Evolutionary conservation across 371 early-diverging fungal genomes (phyloP).

Genomic region (Apophysomyces variabilis): DNA sequence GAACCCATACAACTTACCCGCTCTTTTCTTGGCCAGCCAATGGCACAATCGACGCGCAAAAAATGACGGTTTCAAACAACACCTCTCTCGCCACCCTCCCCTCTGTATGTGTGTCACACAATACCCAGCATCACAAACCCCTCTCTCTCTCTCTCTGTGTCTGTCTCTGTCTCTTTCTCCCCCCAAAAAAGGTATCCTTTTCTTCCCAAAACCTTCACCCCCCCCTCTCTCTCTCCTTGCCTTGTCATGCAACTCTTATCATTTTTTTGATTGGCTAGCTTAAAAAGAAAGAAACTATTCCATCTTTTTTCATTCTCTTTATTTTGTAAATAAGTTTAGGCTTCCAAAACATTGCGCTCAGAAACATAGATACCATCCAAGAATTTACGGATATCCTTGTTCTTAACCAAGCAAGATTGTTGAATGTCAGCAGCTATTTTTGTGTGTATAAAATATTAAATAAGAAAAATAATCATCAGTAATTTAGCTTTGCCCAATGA

Average conservation of each 20-base stretch:
- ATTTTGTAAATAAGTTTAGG: background rate
- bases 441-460: background rate
- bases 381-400: constrained; percentile 99
- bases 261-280: too few relatives aligned
- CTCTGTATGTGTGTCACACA: background rate
- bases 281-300: background rate
- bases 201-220: too few relatives aligned
- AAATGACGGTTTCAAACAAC: background rate
- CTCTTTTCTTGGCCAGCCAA: background rate
- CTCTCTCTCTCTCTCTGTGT: too few relatives aligned
- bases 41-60: constrained; percentile 7
- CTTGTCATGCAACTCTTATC: too few relatives aligned
- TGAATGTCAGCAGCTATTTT: constrained; percentile 77
- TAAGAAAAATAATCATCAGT: background rate
- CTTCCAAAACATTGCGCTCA: constrained; percentile 62
- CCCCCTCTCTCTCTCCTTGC: too few relatives aligned
- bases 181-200: too few relatives aligned
- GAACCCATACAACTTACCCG: background rate
- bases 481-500: background rate
- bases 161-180: too few relatives aligned
- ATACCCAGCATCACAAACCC: too few relatives aligned
- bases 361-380: constrained; percentile 99
- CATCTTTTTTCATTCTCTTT: background rate
- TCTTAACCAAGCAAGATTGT: constrained; percentile 79
- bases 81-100: background rate